Conservation (phyloP, 306 rosid genomes). For the Cajanus cajan region DNA sequence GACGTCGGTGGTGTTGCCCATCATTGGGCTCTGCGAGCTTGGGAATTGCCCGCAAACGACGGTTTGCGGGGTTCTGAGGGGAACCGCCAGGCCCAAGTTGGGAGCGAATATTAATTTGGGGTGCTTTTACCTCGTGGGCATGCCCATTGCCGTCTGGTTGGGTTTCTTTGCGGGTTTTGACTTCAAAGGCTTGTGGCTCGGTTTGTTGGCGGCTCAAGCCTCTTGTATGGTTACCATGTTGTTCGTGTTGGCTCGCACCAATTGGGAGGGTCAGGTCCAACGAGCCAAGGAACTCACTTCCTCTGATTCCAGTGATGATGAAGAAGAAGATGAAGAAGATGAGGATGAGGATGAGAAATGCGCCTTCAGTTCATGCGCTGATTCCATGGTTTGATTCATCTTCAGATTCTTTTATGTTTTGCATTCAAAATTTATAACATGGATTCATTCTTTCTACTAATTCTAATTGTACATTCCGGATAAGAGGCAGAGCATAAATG, state of each 20-base stretch:
- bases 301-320: conserved; percentile 26
- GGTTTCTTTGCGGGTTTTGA: conserved; percentile 70
- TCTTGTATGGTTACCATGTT: conserved; percentile 75
- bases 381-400: conserved; percentile 40
- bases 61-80: conserved; percentile 84
- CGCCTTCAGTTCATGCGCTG: neutral
- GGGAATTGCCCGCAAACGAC: conserved; percentile 97
- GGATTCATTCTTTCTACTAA: conserved; percentile 27
- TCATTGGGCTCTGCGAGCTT: conserved; percentile 80
- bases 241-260: conserved; percentile 59
- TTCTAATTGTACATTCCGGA: conserved; percentile 16
- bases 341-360: neutral
- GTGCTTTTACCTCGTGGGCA: conserved; percentile 85
- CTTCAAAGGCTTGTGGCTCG: conserved; percentile 83
- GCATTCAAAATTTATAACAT: neutral
- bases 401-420: too few species aligned
- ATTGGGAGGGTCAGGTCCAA: conserved; percentile 69
- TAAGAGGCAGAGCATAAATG: neutral
- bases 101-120: conserved; percentile 84
- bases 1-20: conserved; percentile 70
- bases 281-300: conserved; percentile 70
- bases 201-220: conserved; percentile 77
- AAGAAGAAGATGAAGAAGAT: neutral
- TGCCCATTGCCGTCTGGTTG: conserved; percentile 80
- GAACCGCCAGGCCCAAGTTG: conserved; percentile 77